These are phyloP conservation scores for Parastagonospora nodorum DNA, from an alignment of 2,329 filamentous ascomycete species.

Conservation along the genomic window DNA sequence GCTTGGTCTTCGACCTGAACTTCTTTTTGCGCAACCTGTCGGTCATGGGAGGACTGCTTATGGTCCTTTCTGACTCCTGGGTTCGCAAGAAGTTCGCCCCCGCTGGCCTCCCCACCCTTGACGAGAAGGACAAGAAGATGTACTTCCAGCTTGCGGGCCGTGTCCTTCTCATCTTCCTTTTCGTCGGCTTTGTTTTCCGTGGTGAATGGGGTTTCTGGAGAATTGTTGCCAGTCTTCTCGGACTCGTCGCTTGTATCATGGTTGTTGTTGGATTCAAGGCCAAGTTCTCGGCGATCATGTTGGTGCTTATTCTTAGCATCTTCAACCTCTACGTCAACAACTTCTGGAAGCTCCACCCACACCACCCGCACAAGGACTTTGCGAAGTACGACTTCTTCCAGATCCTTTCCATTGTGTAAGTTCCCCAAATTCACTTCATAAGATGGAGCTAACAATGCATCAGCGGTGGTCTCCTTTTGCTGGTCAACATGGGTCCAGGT, in stretches of 20 bases:
- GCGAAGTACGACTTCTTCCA: conserved; percentile 99
- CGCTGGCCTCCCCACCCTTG: conserved; percentile 87
- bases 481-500: conserved; percentile 98
- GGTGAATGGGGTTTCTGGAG: conserved; percentile 92
- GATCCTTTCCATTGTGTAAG: conserved; percentile 93
- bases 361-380: conserved; percentile 99
- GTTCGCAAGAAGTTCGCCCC: conserved; percentile 97
- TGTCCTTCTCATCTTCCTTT: conserved; percentile 95
- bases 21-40: conserved; percentile 99
- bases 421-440: conserved; percentile 18
- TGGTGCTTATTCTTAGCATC: conserved; percentile 92
- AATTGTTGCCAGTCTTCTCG: conserved; percentile 80
- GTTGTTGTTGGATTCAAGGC: conserved; percentile 99
- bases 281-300: conserved; percentile 94
- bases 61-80: conserved; percentile 98
- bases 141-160: conserved; percentile 98
- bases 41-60: conserved; percentile 93
- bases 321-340: conserved; percentile 99
- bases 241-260: conserved; percentile 93
- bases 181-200: conserved; percentile 94
- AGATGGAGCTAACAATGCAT: conserved; percentile 20
- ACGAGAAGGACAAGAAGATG: conserved; percentile 99
- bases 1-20: conserved; percentile 98
- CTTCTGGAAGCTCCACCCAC: conserved; percentile 99
- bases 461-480: conserved; percentile 85